Evolutionary conservation across 345 rosid species (phyloP).

Genomic region (Syzygium oleosum): DNA sequence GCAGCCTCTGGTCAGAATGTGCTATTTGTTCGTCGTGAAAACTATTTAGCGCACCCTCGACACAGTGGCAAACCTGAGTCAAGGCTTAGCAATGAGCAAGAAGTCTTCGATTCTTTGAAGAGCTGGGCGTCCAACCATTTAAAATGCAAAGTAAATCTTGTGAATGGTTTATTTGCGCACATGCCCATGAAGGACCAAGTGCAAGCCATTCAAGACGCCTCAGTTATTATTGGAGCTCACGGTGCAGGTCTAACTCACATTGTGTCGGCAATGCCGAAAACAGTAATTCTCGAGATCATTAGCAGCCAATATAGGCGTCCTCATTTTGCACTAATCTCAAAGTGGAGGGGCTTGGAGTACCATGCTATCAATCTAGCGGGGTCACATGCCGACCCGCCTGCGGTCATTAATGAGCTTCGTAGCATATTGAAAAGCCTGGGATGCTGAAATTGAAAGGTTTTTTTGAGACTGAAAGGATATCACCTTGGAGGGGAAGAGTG

Average conservation of each 20-base stretch:
- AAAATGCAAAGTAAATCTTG: slow-evolving; percentile 59
- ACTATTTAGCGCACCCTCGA: slow-evolving; percentile 92
- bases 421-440: slow-evolving; percentile 44
- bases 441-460: slow-evolving; percentile 24
- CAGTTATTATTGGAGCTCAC: slow-evolving; percentile 90
- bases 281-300: slow-evolving; percentile 76
- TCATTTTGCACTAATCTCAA: slow-evolving; percentile 69
- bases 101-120: slow-evolving; percentile 52
- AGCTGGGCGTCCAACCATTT: slow-evolving; percentile 51
- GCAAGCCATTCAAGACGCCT: slow-evolving; percentile 83
- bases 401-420: slow-evolving; percentile 45
- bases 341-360: slow-evolving; percentile 90
- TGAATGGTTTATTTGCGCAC: slow-evolving; percentile 83
- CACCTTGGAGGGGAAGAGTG: neutral
- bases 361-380: slow-evolving; percentile 70
- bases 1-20: slow-evolving; percentile 38
- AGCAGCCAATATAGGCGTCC: slow-evolving; percentile 66
- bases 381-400: slow-evolving; percentile 40
- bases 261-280: slow-evolving; percentile 75
- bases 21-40: slow-evolving; percentile 89
- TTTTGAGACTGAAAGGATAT: neutral
- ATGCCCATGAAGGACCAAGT: slow-evolving; percentile 93
- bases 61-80: slow-evolving; percentile 67
- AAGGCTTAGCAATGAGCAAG: slow-evolving; percentile 15
- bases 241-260: slow-evolving; percentile 96